These are phyloP conservation scores for Tanozyma kutaoensis DNA, from an alignment of 805 yeast species.

Conservation along the genomic window DNA sequence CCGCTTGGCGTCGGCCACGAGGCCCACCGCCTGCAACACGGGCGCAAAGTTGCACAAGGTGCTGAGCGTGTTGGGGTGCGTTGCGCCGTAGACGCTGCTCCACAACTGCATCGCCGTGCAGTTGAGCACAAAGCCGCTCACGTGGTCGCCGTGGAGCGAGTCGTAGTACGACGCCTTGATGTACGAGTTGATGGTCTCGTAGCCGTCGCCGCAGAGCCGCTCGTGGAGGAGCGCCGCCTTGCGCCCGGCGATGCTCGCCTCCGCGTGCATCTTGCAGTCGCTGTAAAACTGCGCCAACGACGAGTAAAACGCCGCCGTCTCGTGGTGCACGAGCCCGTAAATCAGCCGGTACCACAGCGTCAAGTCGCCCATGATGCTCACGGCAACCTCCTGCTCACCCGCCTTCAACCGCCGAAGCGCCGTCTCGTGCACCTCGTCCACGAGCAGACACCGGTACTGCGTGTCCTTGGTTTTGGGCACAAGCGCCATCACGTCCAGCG, in stretches of 20 bases:
- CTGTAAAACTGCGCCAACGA: slow-evolving; percentile 54
- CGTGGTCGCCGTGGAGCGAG: slow-evolving; percentile 39
- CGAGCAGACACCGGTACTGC: slow-evolving; percentile 47
- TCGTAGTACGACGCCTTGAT: slow-evolving; percentile 69
- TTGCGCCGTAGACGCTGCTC: slow-evolving; percentile 41
- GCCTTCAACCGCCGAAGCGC: slow-evolving; percentile 32
- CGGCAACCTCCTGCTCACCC: slow-evolving; percentile 40
- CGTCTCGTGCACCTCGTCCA: slow-evolving; percentile 64
- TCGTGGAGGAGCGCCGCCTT: slow-evolving; percentile 64
- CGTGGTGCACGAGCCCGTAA: slow-evolving; percentile 69
- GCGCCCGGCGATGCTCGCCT: slow-evolving; percentile 54
- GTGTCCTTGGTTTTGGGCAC: slow-evolving; percentile 71
- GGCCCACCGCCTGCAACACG: slow-evolving; percentile 40
- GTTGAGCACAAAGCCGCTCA: slow-evolving; percentile 50
- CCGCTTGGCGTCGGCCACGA: slow-evolving; percentile 32
- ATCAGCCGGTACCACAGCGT: slow-evolving; percentile 67
- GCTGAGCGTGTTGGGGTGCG: slow-evolving; percentile 60
- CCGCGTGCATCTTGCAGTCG: slow-evolving; percentile 39
- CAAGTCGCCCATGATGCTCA: slow-evolving; percentile 55
- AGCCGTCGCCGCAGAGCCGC: slow-evolving; percentile 69
- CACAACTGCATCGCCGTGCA: slow-evolving; percentile 47
- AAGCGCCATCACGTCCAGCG: slow-evolving; percentile 48
- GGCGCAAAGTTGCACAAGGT: slow-evolving; percentile 49
- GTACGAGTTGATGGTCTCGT: slow-evolving; percentile 58
- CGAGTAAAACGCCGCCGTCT: slow-evolving; percentile 59